Evolutionary conservation across 306 rosid species (phyloP), one percentile per base, ranked within the genome.

Genomic region (Adenanthera pavonina): DNA sequence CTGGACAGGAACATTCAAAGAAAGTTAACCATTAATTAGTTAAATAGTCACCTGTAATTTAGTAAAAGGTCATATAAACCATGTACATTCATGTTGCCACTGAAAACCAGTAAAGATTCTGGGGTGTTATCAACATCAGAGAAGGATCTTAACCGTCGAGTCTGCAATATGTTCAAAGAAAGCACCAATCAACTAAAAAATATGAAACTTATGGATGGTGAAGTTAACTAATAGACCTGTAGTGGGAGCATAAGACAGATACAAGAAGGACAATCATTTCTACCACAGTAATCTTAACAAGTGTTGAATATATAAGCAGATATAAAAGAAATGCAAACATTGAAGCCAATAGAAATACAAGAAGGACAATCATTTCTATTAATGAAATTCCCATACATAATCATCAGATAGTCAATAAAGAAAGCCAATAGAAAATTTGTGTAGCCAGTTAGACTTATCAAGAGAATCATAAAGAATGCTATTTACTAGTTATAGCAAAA

Each of bases 31-130:
- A 17, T 69, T 67, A 46, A 44, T 66, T 43, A 33, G 47, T 34
- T 65, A 8, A 25, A 59, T 41, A 52, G 77, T 78, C 81, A 96
- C 99, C 99, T 96, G 89, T 92, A 91, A 84, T 92, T 93, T 79
- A 96, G 80, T 76, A 96, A 83, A 72, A 93, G 73, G 74, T 96
- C 99, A 75, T 88, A 96, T 79, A 96, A 86, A 75, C 97, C 90
- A 38, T 96, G 97, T 66, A 91, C 91, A 71, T 83, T 79, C 81
- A 83, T 83, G 76, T 89, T 91, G 89, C 93, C 97, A 70, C 86
- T 84, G 84, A 93, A 89, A 84, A 79, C 83, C 83, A 96, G 92
- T 80, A 93, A 84, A 70, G 99, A 96, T 79, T 96, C 90, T 10
- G 97, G 85, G 85, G 85, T 93, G 79, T 89, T 92, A 84, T 90